phyloP scores from a whole-genome alignment of 148 eudicot species.

The Chenopodium berlandieri region DNA sequence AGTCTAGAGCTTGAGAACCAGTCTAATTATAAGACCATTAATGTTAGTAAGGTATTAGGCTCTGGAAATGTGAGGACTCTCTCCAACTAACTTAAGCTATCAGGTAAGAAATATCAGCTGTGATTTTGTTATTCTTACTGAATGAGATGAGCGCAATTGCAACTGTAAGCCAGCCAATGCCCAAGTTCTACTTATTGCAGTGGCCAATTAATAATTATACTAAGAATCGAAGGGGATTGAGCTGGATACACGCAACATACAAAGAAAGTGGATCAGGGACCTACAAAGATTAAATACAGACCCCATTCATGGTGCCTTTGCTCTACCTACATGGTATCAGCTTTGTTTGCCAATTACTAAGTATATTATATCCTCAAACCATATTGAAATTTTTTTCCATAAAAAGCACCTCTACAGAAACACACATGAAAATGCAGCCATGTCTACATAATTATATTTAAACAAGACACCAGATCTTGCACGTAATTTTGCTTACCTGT shows the following conservation, averaged over 20 bases:
- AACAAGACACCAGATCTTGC: background rate
- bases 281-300: background rate
- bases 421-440: background rate
- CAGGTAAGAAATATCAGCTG: no score
- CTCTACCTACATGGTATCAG: background rate
- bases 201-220: no score
- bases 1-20: no score
- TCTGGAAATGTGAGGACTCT: no score
- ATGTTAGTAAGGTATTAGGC: no score
- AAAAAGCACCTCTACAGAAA: background rate
- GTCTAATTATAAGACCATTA: no score
- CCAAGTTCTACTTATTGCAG: no score
- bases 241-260: background rate
- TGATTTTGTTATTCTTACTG: no score
- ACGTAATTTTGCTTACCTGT: conserved; percentile 50
- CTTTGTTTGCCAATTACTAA: no score
- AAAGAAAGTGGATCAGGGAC: background rate
- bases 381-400: background rate
- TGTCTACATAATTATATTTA: background rate
- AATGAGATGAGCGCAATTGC: no score
- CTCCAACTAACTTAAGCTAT: no score
- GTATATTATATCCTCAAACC: background rate
- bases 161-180: no score
- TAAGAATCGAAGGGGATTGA: background rate
- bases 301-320: background rate